phyloP scores from a whole-genome alignment of 2,329 filamentous ascomycete species.

The Botrytis fabae region DNA sequence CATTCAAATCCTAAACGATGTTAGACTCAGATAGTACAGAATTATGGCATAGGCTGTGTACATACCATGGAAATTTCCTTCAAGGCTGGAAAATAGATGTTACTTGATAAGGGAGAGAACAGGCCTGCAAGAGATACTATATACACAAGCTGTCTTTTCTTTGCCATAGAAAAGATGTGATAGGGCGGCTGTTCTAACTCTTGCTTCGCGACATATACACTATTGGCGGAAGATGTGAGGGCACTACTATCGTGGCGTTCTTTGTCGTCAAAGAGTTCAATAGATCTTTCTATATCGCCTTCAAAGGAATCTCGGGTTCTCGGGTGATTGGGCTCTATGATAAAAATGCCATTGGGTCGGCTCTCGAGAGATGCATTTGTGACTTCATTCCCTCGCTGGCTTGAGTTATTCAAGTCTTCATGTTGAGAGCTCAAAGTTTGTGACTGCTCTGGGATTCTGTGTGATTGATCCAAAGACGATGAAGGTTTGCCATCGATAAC shows the following conservation, averaged over 20 bases:
- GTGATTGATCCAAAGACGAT: not conserved
- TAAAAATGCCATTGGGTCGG: slow-evolving; percentile 9
- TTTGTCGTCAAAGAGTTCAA: slow-evolving; percentile 5
- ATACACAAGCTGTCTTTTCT: slow-evolving; percentile 49
- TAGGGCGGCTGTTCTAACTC: slow-evolving; percentile 27
- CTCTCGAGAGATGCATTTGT: not conserved
- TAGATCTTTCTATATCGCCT: slow-evolving; percentile 1
- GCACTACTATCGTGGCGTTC: slow-evolving; percentile 1
- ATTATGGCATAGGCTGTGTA: not conserved
- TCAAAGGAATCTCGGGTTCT: not conserved
- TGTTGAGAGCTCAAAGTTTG: not conserved
- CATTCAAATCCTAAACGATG: slow-evolving; percentile 9
- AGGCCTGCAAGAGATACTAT: slow-evolving; percentile 38
- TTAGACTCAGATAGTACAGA: not conserved
- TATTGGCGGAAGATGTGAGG: slow-evolving; percentile 7
- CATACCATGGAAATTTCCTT: slow-evolving; percentile 13
- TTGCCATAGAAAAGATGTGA: slow-evolving; percentile 32
- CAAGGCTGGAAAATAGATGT: slow-evolving; percentile 31
- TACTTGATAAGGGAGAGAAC: slow-evolving; percentile 30
- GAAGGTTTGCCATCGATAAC: slow-evolving; percentile 9
- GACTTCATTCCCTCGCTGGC: not conserved
- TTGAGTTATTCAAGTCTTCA: not conserved
- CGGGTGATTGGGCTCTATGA: slow-evolving; percentile 11
- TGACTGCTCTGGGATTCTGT: not conserved
- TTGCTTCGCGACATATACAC: slow-evolving; percentile 7